Evolutionary conservation across 805 yeast genomes (phyloP).

Genomic region (Cyberlindnera mississippiensis): DNA sequence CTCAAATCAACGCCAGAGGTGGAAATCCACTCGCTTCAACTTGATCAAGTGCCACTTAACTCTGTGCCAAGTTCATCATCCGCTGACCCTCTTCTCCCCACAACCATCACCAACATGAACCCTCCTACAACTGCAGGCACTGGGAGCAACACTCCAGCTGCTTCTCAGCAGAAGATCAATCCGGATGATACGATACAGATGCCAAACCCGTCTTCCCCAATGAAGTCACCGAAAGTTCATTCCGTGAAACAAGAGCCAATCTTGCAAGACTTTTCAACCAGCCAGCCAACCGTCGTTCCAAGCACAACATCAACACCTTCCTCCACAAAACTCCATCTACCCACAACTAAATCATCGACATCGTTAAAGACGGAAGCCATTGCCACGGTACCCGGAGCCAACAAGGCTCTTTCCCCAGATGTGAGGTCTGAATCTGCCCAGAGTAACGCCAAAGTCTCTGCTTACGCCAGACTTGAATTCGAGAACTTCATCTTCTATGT

Average conservation of each 20-base stretch:
- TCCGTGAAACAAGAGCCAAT: conserved; percentile 4
- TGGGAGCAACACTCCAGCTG: neutral
- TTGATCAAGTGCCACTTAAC: conserved; percentile 4
- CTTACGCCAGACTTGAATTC: conserved; percentile 77
- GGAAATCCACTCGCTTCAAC: conserved; percentile 18
- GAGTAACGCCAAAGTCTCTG: conserved; percentile 36
- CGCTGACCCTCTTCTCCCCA: neutral
- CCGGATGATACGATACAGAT: conserved; percentile 20
- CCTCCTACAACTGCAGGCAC: neutral
- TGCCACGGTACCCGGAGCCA: conserved; percentile 16
- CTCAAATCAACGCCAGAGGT: conserved; percentile 15
- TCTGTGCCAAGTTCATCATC: neutral
- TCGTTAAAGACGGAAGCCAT: conserved; percentile 10
- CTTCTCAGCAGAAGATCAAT: neutral
- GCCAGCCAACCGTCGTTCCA: neutral
- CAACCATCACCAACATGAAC: neutral
- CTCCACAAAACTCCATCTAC: neutral
- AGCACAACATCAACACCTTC: neutral
- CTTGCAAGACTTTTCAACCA: neutral
- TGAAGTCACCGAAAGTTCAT: conserved; percentile 1
- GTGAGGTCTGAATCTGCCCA: conserved; percentile 7
- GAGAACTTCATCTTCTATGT: conserved; percentile 92
- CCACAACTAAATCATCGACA: neutral
- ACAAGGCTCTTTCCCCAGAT: conserved; percentile 3
- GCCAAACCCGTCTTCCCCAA: conserved; percentile 7